Conservation (phyloP, 371 early-diverging fungal genomes). For the Paraphysoderma sedebokerense region DNA sequence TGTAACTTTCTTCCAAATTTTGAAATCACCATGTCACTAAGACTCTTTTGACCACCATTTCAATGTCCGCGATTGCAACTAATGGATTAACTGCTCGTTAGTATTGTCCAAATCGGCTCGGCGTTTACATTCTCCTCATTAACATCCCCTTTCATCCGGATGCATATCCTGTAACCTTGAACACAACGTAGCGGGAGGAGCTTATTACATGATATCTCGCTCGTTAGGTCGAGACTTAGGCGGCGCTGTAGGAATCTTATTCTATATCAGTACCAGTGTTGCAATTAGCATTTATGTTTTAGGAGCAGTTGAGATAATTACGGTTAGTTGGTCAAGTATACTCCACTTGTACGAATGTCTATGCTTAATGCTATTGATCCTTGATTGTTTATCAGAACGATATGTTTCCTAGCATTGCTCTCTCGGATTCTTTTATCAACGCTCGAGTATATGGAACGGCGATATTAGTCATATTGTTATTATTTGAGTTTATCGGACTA, state of each 20-base stretch:
- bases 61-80: slow-evolving; percentile 15
- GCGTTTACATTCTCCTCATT: neutral
- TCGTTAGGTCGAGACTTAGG: slow-evolving; percentile 5
- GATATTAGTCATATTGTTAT: no score
- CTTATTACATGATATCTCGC: slow-evolving; percentile 3
- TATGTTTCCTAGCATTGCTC: no score
- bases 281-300: neutral
- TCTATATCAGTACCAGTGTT: neutral
- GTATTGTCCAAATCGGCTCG: neutral
- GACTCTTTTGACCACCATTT: slow-evolving; percentile 8
- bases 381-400: no score
- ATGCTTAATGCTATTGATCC: no score
- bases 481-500: no score
- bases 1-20: slow-evolving; percentile 2
- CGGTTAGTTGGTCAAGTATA: no score
- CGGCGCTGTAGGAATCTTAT: slow-evolving; percentile 2
- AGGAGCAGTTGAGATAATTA: neutral
- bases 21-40: neutral
- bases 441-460: no score
- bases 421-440: no score
- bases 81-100: slow-evolving; percentile 6
- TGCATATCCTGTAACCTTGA: neutral
- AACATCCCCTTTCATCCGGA: no score
- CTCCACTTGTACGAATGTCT: no score
- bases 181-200: neutral